A percentile compares a stretch with the other conserved stretches of the same genome.
Conservation (phyloP, 2,329 filamentous ascomycete species). For the Claviceps africana region DNA sequence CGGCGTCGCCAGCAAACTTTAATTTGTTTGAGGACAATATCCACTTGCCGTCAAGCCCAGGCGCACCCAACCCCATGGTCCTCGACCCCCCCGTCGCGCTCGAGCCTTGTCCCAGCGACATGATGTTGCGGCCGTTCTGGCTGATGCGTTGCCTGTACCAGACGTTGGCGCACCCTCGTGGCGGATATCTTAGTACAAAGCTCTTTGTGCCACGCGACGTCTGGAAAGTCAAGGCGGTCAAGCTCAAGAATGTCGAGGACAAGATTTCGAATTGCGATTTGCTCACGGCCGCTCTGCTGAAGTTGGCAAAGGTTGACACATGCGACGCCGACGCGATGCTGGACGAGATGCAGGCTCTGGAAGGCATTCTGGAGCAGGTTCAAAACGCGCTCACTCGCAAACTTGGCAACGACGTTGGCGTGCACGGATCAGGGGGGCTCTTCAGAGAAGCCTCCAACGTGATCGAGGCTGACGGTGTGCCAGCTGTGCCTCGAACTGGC, state of each 20-base stretch:
- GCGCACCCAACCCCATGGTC: conserved; percentile 49
- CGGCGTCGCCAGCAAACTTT: conserved; percentile 50
- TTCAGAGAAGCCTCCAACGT: conserved; percentile 54
- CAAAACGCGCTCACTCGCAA: conserved; percentile 66
- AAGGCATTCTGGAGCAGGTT: conserved; percentile 73
- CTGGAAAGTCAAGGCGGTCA: conserved; percentile 88
- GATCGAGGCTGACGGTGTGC: conserved; percentile 29
- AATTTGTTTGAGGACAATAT: conserved; percentile 77
- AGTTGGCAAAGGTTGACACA: conserved; percentile 71
- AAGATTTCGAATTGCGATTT: conserved; percentile 87
- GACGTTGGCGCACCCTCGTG: conserved; percentile 78
- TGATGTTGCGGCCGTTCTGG: conserved; percentile 91
- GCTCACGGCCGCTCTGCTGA: conserved; percentile 75
- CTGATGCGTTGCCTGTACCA: conserved; percentile 90
- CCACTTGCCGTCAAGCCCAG: conserved; percentile 50
- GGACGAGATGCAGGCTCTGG: conserved; percentile 85
- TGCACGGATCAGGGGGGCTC: conserved; percentile 55
- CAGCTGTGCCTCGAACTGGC: conserved; percentile 35
- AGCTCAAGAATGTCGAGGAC: conserved; percentile 81
- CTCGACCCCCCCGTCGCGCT: conserved; percentile 60
- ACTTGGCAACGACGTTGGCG: conserved; percentile 83
- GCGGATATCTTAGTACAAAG: conserved; percentile 81
- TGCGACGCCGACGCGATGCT: conserved; percentile 82
- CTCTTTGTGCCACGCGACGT: conserved; percentile 87
- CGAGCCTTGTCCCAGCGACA: conserved; percentile 82